Percentiles rank a stretch among this genome's conserved stretches.
Evolutionary conservation across 805 yeast species (phyloP).

Genomic region (Wickerhamomyces chambardii): DNA sequence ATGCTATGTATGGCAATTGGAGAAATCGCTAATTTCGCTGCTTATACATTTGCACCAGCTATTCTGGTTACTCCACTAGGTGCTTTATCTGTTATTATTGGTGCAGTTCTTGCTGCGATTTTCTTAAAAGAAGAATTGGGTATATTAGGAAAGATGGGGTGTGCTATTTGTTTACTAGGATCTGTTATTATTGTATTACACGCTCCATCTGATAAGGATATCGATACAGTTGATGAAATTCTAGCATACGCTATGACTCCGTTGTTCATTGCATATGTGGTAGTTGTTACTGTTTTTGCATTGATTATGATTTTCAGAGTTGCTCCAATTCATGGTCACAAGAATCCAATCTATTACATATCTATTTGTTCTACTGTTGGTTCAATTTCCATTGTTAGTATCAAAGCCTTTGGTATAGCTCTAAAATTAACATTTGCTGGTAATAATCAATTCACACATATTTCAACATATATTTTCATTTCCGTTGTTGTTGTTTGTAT

Average conservation of each 20-base stretch:
- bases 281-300: conserved; percentile 57
- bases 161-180: conserved; percentile 85
- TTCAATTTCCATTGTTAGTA: conserved; percentile 83
- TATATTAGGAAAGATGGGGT: conserved; percentile 82
- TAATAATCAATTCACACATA: conserved; percentile 79
- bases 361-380: conserved; percentile 89
- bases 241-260: conserved; percentile 73
- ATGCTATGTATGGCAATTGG: conserved; percentile 87
- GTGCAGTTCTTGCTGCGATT: conserved; percentile 82
- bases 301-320: conserved; percentile 74
- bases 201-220: conserved; percentile 92
- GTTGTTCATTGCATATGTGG: conserved; percentile 59
- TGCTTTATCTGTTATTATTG: conserved; percentile 83
- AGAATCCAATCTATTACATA: conserved; percentile 82
- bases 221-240: conserved; percentile 82
- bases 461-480: conserved; percentile 77
- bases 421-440: conserved; percentile 78
- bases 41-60: conserved; percentile 93
- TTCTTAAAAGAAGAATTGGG: conserved; percentile 85
- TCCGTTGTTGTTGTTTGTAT: conserved; percentile 74
- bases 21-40: conserved; percentile 88
- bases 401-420: conserved; percentile 91
- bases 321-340: conserved; percentile 72
- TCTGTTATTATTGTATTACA: conserved; percentile 82
- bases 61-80: conserved; percentile 89